Percentiles rank a stretch among this genome's conserved stretches.
phyloP scores from a whole-genome alignment of 805 yeast genomes.

The Wickerhamiella kurtzmanii region DNA sequence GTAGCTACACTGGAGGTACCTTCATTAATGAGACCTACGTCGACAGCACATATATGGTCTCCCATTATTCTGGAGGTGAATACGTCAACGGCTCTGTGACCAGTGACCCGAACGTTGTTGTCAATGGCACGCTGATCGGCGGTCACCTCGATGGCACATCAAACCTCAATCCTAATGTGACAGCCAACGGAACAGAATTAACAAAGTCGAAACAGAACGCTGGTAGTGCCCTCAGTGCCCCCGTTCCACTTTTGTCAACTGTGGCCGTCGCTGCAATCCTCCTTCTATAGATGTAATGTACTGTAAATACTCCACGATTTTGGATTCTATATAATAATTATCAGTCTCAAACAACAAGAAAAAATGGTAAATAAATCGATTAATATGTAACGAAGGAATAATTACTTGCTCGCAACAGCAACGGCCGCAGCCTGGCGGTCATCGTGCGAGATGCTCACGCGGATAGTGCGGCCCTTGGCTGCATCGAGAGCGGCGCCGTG shows the following conservation, averaged over 20 bases:
- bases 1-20: neutral
- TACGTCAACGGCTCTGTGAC: constrained; percentile 5
- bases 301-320: no score
- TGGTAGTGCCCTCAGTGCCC: neutral
- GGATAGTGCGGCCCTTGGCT: constrained; percentile 54
- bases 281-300: neutral
- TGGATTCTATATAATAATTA: no score
- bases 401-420: constrained; percentile 39
- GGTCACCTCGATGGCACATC: neutral
- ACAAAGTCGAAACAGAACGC: neutral
- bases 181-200: constrained; percentile 8
- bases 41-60: neutral
- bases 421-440: constrained; percentile 97
- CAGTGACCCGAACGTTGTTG: constrained; percentile 2
- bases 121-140: constrained; percentile 7
- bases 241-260: neutral
- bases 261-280: neutral
- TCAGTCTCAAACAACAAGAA: no score
- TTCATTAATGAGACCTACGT: neutral
- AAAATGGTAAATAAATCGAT: neutral
- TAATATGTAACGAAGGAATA: neutral
- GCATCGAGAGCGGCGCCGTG: constrained; percentile 64
- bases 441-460: constrained; percentile 89
- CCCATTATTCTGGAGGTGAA: neutral
- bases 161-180: constrained; percentile 7